Evolutionary conservation across 306 rosid species (phyloP), one percentile per base, ranked within the genome.

Genomic region (Rubus idaeus): DNA sequence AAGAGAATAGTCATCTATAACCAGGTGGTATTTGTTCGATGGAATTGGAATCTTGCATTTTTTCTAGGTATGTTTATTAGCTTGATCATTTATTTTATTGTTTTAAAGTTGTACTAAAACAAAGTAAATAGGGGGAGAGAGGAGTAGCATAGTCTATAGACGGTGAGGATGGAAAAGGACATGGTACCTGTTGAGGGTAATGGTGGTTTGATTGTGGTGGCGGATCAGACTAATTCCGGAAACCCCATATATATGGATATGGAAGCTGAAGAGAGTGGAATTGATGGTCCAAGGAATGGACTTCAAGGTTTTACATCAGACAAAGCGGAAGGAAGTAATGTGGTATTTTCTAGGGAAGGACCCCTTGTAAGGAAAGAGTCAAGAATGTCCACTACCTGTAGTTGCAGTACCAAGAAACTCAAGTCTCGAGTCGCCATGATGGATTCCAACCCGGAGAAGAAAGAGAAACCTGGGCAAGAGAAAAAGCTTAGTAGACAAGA

Each of bases 401-500:
- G 78, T 86, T 82, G 83, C 81, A 89, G 72, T 67, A 77, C 83
- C 77, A 84, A 74, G 61, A 89, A 87, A 73, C 94, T 88, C 70
- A 86, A 88, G 75, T 85, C 89, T 46, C 79, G 77, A 63, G 78
- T 75, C 6, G 80, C 49, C 51, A 61, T 75, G 21, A 76, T 78
- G 68, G 85, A 87, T 80, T 71, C 77, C 47, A 79, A 85, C 68
- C 76, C 61, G 55, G 90, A 79, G 49, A 81, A 60, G 70, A 87
- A 78, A 46, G 91, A 87, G 75, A 89, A 86, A 60, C 46, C 18
- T 55, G 78, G 80, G 50, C 80, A 78, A 50, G 92, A 91, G 52
- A 91, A 87, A 87, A 91, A 87, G 77, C 89, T 91, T 46, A 85
- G 87, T 62, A 89, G 90, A 77, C 91, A 92, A 75, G 96, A 90